These are phyloP conservation scores for Penicillium fimorum DNA, from an alignment of 495 filamentous ascomycete species.

Conservation along the genomic window DNA sequence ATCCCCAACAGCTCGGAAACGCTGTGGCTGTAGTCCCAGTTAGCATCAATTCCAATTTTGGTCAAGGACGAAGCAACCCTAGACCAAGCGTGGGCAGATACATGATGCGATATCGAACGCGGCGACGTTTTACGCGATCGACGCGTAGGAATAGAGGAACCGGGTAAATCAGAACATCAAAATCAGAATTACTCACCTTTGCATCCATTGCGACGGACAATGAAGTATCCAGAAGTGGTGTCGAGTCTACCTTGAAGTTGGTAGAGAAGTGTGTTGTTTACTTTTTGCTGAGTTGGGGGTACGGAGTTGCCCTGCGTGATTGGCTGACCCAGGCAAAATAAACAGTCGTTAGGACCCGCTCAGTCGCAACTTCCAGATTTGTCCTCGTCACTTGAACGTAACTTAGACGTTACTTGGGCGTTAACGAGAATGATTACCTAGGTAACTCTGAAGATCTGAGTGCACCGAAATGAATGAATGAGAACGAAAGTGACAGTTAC, in stretches of 20 bases:
- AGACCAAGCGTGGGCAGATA: not conserved
- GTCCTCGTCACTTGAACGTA: not conserved
- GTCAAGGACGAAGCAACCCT: not conserved
- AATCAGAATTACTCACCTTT: slow-evolving; percentile 34
- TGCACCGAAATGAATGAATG: not conserved
- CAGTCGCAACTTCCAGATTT: not conserved
- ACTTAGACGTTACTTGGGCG: not conserved
- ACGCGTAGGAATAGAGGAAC: slow-evolving; percentile 3
- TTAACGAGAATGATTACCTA: not conserved
- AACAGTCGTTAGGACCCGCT: slow-evolving; percentile 20
- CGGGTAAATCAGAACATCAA: not conserved
- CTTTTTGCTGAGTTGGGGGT: slow-evolving; percentile 31
- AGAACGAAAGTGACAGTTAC: not conserved
- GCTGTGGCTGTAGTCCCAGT: slow-evolving; percentile 62
- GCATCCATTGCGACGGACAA: slow-evolving; percentile 37
- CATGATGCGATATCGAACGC: not conserved
- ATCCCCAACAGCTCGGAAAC: slow-evolving; percentile 66
- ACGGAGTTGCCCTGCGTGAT: slow-evolving; percentile 18
- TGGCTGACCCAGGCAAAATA: slow-evolving; percentile 27
- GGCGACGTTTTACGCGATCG: not conserved
- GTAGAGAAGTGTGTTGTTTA: slow-evolving; percentile 36
- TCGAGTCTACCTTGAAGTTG: slow-evolving; percentile 8
- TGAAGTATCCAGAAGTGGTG: slow-evolving; percentile 1
- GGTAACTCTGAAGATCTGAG: not conserved
- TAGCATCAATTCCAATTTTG: slow-evolving; percentile 2